phyloP scores from a whole-genome alignment of 2,329 filamentous ascomycete genomes.

The Hypomyces perniciosus region DNA sequence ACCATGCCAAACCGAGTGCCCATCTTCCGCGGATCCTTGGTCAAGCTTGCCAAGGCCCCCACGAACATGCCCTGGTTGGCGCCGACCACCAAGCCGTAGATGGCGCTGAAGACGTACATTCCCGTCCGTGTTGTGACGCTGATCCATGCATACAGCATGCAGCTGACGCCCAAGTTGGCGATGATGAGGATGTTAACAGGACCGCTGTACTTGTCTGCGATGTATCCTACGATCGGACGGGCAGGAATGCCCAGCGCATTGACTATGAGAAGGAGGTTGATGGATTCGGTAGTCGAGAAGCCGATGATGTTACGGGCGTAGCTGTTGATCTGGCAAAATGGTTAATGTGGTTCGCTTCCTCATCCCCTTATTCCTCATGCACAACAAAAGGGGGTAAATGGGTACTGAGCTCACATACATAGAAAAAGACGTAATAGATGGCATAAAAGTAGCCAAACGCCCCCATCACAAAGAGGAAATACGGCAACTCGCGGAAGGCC shows the following conservation, averaged over 20 bases:
- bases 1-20: slow-evolving; percentile 43
- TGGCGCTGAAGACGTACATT: slow-evolving; percentile 39
- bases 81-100: slow-evolving; percentile 40
- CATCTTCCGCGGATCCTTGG: slow-evolving; percentile 37
- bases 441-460: slow-evolving; percentile 40
- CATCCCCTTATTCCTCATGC: neutral
- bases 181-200: slow-evolving; percentile 51
- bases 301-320: slow-evolving; percentile 37
- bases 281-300: slow-evolving; percentile 43
- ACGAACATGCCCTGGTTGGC: slow-evolving; percentile 38
- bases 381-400: slow-evolving; percentile 18
- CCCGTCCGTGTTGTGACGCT: slow-evolving; percentile 36
- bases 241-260: slow-evolving; percentile 51
- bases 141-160: slow-evolving; percentile 51
- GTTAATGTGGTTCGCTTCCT: slow-evolving; percentile 1
- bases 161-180: slow-evolving; percentile 37
- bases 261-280: slow-evolving; percentile 50
- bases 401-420: slow-evolving; percentile 34
- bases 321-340: slow-evolving; percentile 34
- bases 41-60: slow-evolving; percentile 36
- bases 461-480: slow-evolving; percentile 45
- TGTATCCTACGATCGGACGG: slow-evolving; percentile 45
- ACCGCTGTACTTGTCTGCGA: slow-evolving; percentile 48
- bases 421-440: slow-evolving; percentile 35
- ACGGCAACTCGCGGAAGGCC: slow-evolving; percentile 52